Conservation (phyloP, 768 basidiomycete genomes). For the Clitopilus hobsonii region DNA sequence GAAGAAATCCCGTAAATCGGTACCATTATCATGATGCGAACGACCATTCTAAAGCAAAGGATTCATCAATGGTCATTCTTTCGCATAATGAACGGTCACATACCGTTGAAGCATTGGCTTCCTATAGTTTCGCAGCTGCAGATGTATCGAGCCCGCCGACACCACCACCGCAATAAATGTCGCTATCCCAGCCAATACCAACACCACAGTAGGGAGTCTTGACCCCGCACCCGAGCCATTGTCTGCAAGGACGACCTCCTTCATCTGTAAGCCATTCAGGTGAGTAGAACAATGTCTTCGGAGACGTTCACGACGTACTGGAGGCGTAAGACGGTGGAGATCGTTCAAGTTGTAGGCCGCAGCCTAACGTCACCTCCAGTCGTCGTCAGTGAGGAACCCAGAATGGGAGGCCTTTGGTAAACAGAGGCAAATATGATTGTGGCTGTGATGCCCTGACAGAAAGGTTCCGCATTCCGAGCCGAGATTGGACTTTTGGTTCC, state of each 20-base stretch:
- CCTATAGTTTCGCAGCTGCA: slow-evolving; percentile 84
- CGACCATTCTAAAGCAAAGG: slow-evolving; percentile 62
- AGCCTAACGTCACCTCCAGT: slow-evolving; percentile 9
- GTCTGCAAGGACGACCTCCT: slow-evolving; percentile 22
- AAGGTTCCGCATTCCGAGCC: background rate
- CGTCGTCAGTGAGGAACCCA: background rate
- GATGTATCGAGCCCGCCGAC: slow-evolving; percentile 67
- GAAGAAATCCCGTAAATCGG: slow-evolving; percentile 91
- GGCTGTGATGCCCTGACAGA: background rate
- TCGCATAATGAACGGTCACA: slow-evolving; percentile 7
- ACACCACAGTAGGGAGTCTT: slow-evolving; percentile 49
- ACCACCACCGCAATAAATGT: slow-evolving; percentile 69
- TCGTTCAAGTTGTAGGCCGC: background rate
- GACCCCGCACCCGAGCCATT: slow-evolving; percentile 50
- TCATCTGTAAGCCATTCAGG: slow-evolving; percentile 11
- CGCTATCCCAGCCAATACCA: slow-evolving; percentile 57
- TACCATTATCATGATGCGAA: slow-evolving; percentile 96
- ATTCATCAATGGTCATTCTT: background rate
- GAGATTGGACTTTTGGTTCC: too few species aligned
- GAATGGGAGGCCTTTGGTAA: background rate
- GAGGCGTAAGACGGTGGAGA: background rate
- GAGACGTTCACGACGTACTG: background rate
- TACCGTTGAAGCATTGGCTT: slow-evolving; percentile 79
- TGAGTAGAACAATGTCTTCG: background rate
- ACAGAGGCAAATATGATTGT: background rate